phyloP scores from a whole-genome alignment of 495 filamentous ascomycete genomes.

The Lichina pygmaea region DNA sequence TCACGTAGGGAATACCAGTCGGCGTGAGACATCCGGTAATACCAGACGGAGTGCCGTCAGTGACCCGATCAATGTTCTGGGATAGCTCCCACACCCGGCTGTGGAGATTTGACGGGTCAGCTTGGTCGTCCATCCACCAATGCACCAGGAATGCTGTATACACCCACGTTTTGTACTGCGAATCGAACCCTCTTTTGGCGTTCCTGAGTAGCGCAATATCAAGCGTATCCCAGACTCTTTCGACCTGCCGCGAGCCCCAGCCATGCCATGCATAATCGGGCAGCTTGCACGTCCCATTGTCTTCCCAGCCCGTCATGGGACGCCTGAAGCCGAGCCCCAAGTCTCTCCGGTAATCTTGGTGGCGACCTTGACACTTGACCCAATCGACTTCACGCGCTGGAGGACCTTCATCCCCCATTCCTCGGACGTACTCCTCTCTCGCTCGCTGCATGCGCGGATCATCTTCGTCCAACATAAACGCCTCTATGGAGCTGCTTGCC shows the following conservation, averaged over 20 bases:
- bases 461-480: constrained; percentile 31
- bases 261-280: constrained; percentile 28
- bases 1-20: constrained; percentile 31
- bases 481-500: constrained; percentile 34
- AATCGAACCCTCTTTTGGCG: constrained; percentile 21
- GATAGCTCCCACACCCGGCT: constrained; percentile 39
- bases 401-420: constrained; percentile 6
- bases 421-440: constrained; percentile 13
- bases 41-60: constrained; percentile 22
- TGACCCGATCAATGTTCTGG: constrained; percentile 43
- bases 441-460: constrained; percentile 27
- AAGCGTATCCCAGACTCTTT: constrained; percentile 38
- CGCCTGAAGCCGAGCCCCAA: constrained; percentile 22
- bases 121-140: not conserved
- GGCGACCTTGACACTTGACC: constrained; percentile 27
- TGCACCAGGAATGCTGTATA: not conserved
- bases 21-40: constrained; percentile 50
- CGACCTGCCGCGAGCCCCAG: constrained; percentile 19
- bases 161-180: constrained; percentile 33
- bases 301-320: constrained; percentile 28
- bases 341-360: constrained; percentile 21
- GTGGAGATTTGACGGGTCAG: not conserved
- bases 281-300: constrained; percentile 19
- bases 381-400: constrained; percentile 18
- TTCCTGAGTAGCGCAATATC: constrained; percentile 32